Evolutionary conservation across 2,329 filamentous ascomycete genomes (phyloP).

Genomic region (Lasiodiplodia theobromae): DNA sequence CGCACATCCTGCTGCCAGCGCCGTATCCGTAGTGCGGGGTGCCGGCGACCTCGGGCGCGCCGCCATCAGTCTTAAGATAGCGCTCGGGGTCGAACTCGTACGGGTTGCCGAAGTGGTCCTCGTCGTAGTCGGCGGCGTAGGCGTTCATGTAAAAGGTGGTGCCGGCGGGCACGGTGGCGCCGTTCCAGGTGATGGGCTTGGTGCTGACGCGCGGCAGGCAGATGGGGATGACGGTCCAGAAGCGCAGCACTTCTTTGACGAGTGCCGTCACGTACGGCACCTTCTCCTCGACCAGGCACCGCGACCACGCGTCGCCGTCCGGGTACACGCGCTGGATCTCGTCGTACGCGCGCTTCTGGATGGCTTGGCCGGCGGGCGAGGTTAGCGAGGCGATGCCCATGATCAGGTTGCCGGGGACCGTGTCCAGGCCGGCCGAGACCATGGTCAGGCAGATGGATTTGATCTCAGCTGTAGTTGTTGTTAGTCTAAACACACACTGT

Average conservation of each 20-base stretch:
- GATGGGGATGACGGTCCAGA: constrained; percentile 81
- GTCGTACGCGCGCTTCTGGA: constrained; percentile 72
- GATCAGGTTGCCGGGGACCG: constrained; percentile 78
- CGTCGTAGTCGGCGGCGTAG: constrained; percentile 77
- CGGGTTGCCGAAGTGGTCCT: constrained; percentile 70
- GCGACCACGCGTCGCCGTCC: constrained; percentile 77
- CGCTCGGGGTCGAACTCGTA: constrained; percentile 72
- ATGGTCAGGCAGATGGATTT: constrained; percentile 84
- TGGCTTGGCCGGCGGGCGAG: constrained; percentile 69
- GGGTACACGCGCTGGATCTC: constrained; percentile 77
- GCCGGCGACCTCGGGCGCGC: constrained; percentile 48
- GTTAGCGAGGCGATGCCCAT: constrained; percentile 81
- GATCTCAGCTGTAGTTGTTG: constrained; percentile 65
- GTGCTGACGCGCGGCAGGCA: constrained; percentile 76
- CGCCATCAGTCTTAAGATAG: constrained; percentile 59
- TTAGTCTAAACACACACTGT: background rate
- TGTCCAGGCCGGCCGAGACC: constrained; percentile 82
- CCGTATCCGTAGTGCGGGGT: constrained; percentile 59
- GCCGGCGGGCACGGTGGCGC: constrained; percentile 72
- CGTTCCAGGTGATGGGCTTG: constrained; percentile 74
- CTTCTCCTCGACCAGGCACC: constrained; percentile 75
- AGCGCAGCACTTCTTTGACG: constrained; percentile 79
- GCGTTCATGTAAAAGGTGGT: constrained; percentile 85
- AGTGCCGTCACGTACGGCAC: constrained; percentile 78
- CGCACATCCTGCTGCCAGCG: constrained; percentile 55